Base-by-base conservation (phyloP, 192 early-diverging fungal species). In the Podila horticola region DNA sequence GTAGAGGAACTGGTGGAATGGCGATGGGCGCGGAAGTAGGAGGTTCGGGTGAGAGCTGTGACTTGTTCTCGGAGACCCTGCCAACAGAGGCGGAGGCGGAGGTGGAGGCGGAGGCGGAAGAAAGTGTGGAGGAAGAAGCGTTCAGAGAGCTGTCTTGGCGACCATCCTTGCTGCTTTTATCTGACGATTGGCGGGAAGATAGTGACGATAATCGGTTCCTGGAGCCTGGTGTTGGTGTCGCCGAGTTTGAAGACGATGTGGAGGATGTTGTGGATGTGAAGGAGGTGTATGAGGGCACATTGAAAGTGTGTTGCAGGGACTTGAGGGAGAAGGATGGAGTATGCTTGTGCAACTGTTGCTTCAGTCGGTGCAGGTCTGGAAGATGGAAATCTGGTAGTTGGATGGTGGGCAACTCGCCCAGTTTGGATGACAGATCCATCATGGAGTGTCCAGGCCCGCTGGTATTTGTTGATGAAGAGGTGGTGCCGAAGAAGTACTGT, bases 311-410 rank as follows among this genome's bases (percentile, higher is more conserved):
- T 30, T 72, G 76, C 15, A 79, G 50, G 10, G 76, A 79, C 13
- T 79, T 79, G 49, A 79, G 55, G 1, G 76, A 79, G 61, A 79
- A 79, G 17, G 76, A 79, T 20, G 76, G 70, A 7, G 76, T 79
- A 34, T 79, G 76, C 60, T 79, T 79, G 59, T 79, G 65, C 20
- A 79, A 58, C 51, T 79, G 76, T 31, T 72, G 69, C 20, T 79
- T 79, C 5, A 79, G 38, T 50, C 76, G 45, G 20, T 79, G 69
- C 11, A 79, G 19, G 38, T 79, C 76, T 5, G 76, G 76, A 13
- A 79, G 63, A 31, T 79, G 76, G 34, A 79, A 79, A n/a, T 79
- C 76, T 28, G 76, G 76, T 22, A 79, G 66, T 1, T 79, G 76
- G 9, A 79, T 67, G 4, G 69, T 29, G 9, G 69, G 65, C 3